Conservation (phyloP, 2,329 filamentous ascomycete genomes). For the Blastomyces percursus region DNA sequence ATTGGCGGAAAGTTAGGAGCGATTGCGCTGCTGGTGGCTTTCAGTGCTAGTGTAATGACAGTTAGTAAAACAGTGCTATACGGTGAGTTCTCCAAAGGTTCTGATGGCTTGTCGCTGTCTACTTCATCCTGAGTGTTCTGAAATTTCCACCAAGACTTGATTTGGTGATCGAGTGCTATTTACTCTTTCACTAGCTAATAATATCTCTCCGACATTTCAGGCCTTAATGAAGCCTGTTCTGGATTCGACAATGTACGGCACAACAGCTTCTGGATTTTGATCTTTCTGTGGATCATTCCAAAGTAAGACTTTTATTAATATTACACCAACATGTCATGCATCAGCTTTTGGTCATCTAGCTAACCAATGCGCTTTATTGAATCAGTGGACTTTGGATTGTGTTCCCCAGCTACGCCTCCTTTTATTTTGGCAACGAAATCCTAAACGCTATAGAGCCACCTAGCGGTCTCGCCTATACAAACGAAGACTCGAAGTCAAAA, state of each 20-base stretch:
- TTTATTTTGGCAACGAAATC: conserved; percentile 51
- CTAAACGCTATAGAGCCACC: conserved; percentile 43
- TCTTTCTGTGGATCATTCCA: conserved; percentile 54
- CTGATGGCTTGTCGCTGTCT: neutral
- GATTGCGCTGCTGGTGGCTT: conserved; percentile 48
- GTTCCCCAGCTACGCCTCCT: conserved; percentile 52
- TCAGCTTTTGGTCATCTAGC: neutral
- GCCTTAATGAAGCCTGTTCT: conserved; percentile 50
- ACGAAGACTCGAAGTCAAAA: neutral
- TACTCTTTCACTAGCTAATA: conserved; percentile 3
- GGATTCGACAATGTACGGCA: conserved; percentile 53
- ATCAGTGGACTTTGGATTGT: conserved; percentile 53
- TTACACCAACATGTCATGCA: neutral
- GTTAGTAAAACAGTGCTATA: conserved; percentile 58
- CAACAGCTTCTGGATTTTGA: conserved; percentile 43
- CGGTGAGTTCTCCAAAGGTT: conserved; percentile 36
- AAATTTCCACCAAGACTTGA: too few relatives aligned
- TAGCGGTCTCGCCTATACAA: conserved; percentile 1
- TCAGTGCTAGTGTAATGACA: conserved; percentile 51
- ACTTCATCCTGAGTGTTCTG: neutral
- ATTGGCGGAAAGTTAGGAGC: conserved; percentile 44
- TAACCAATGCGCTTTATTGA: conserved; percentile 10
- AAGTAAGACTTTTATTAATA: conserved; percentile 42
- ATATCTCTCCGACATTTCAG: conserved; percentile 25
- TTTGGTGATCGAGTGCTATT: neutral